A percentile compares a stretch with the other conserved stretches of the same genome.
Conservation (phyloP, 2,329 filamentous ascomycete species). For the Trichocomaceae sp. region DNA sequence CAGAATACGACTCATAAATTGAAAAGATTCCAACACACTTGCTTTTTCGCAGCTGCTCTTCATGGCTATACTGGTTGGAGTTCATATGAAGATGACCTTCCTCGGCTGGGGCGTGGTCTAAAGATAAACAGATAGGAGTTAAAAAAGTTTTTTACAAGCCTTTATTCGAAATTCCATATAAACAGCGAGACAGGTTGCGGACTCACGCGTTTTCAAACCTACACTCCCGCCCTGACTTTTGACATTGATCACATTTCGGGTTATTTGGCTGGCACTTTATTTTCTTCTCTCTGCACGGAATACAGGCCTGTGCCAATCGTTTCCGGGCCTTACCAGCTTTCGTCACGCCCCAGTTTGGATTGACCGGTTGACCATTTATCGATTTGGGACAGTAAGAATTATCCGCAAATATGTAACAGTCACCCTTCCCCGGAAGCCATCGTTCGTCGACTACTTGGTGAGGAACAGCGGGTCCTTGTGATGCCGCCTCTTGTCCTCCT, state of each 20-base stretch:
- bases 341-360: constrained; percentile 87
- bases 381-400: constrained; percentile 73
- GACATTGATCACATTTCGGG: constrained; percentile 82
- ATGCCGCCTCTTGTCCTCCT: constrained; percentile 13
- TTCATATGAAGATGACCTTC: constrained; percentile 13
- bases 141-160: constrained; percentile 4
- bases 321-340: constrained; percentile 93
- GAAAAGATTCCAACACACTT: not conserved
- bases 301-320: constrained; percentile 81
- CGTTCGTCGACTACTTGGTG: constrained; percentile 37
- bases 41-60: not conserved
- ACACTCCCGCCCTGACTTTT: constrained; percentile 82
- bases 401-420: constrained; percentile 83
- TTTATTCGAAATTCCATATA: not conserved
- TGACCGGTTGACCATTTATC: constrained; percentile 80
- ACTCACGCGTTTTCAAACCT: constrained; percentile 80
- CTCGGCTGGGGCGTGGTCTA: constrained; percentile 27
- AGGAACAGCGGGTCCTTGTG: constrained; percentile 18
- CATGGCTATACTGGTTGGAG: not conserved
- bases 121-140: constrained; percentile 6
- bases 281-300: constrained; percentile 93
- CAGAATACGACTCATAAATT: not conserved
- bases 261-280: constrained; percentile 91
- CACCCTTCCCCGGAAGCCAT: constrained; percentile 63
- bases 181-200: not conserved